These are phyloP conservation scores for Gryganskiella cystojenkinii DNA, from an alignment of 192 early-diverging fungal genomes.

Conservation along the genomic window DNA sequence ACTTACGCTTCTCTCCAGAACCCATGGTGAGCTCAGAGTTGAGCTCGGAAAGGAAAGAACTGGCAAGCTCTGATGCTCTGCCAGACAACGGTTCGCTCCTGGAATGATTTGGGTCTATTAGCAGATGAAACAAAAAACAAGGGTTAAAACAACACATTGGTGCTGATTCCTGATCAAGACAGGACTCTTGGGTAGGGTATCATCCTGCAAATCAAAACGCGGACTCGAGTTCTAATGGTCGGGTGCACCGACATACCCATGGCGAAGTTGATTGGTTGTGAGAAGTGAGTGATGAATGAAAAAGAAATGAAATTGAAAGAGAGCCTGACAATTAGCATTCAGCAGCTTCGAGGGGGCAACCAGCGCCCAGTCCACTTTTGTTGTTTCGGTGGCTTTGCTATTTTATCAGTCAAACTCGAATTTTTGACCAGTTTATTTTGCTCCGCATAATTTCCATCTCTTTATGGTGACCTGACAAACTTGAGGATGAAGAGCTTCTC, in stretches of 20 bases:
- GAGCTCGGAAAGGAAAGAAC: conserved; percentile 47
- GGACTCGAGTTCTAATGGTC: neutral
- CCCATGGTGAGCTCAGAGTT: conserved; percentile 34
- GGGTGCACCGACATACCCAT: neutral
- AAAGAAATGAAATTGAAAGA: neutral
- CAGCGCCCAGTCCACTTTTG: neutral
- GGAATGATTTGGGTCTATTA: conserved; percentile 40
- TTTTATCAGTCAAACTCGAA: neutral
- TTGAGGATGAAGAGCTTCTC: conserved; percentile 67
- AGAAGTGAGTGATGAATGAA: neutral
- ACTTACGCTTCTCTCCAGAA: conserved; percentile 24
- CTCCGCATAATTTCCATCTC: neutral
- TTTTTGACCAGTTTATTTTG: neutral
- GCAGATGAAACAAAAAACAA: neutral
- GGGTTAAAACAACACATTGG: too few relatives aligned
- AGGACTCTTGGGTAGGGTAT: too few relatives aligned
- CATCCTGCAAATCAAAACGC: too few relatives aligned
- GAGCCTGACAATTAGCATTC: conserved; percentile 14
- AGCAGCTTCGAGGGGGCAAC: conserved; percentile 1
- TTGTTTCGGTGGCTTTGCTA: conserved; percentile 33
- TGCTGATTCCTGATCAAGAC: too few relatives aligned
- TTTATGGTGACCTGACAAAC: conserved; percentile 41
- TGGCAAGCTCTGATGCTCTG: conserved; percentile 43
- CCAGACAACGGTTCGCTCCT: conserved; percentile 42
- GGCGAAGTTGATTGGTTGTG: neutral